A percentile compares a stretch with the other conserved stretches of the same genome.
phyloP scores from a whole-genome alignment of 2,329 filamentous ascomycete genomes.

The Pseudopithomyces chartarum region DNA sequence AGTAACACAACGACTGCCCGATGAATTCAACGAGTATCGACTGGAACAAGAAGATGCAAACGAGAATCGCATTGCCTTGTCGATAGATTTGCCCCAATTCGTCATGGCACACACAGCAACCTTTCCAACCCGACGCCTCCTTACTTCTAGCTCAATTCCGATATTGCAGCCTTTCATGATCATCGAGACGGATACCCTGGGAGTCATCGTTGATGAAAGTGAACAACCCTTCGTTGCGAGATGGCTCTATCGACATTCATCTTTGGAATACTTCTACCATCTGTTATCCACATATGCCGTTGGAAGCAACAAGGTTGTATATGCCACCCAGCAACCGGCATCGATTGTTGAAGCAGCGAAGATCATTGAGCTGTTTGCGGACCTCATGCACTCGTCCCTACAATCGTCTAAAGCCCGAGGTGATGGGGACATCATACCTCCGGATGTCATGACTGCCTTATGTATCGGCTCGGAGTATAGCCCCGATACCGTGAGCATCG shows the following conservation, averaged over 20 bases:
- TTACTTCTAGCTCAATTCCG: constrained; percentile 18
- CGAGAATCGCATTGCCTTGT: constrained; percentile 75
- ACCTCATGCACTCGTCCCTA: constrained; percentile 61
- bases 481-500: constrained; percentile 76
- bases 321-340: constrained; percentile 53
- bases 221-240: constrained; percentile 75
- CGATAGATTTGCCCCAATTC: constrained; percentile 68
- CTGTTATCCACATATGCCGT: constrained; percentile 70
- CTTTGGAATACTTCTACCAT: constrained; percentile 77
- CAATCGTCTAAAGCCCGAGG: constrained; percentile 25
- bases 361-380: constrained; percentile 74
- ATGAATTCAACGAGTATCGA: constrained; percentile 73
- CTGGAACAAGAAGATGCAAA: constrained; percentile 86
- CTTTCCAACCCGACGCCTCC: constrained; percentile 29
- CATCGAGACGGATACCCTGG: constrained; percentile 69
- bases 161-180: constrained; percentile 55
- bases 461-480: constrained; percentile 55
- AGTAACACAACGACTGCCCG: constrained; percentile 78
- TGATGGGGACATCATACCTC: constrained; percentile 26
- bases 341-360: constrained; percentile 70
- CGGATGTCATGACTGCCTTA: constrained; percentile 35
- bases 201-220: constrained; percentile 73
- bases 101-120: constrained; percentile 20
- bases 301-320: constrained; percentile 57
- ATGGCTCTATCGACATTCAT: constrained; percentile 78